Conservation (phyloP, 805 yeast genomes). For the Sungouiella blattae region DNA sequence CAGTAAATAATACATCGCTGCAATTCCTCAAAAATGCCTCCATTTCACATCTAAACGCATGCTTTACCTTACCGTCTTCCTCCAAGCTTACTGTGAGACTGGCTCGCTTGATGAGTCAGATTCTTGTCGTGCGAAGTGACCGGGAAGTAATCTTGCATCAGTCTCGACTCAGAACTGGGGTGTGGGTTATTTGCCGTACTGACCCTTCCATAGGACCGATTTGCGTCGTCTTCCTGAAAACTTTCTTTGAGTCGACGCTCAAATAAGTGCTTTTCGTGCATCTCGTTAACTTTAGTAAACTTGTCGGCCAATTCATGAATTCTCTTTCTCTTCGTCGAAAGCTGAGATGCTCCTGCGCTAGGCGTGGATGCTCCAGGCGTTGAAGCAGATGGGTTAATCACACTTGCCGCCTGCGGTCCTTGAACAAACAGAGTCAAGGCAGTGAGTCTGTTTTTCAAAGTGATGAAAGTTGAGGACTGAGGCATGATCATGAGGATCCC, state of each 20-base stretch:
- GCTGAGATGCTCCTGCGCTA: slow-evolving; percentile 17
- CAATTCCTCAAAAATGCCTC: too few relatives aligned
- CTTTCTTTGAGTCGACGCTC: slow-evolving; percentile 4
- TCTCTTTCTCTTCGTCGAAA: slow-evolving; percentile 36
- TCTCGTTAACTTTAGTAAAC: slow-evolving; percentile 34
- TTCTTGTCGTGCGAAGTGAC: slow-evolving; percentile 10
- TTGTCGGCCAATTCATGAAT: slow-evolving; percentile 41
- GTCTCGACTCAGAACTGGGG: slow-evolving; percentile 16
- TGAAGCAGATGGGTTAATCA: slow-evolving; percentile 16
- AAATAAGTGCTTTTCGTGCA: slow-evolving; percentile 19
- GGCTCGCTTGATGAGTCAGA: too few relatives aligned
- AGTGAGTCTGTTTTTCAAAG: slow-evolving; percentile 70
- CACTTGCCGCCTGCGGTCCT: slow-evolving; percentile 20
- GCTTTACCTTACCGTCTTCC: too few relatives aligned
- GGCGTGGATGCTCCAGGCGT: slow-evolving; percentile 18
- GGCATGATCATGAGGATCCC: slow-evolving; percentile 93
- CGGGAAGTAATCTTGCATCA: slow-evolving; percentile 17
- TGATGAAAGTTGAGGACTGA: slow-evolving; percentile 86
- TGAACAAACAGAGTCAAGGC: slow-evolving; percentile 39
- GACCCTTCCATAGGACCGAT: not conserved
- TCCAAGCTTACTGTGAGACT: too few relatives aligned
- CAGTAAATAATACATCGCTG: too few relatives aligned
- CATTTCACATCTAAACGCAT: too few relatives aligned
- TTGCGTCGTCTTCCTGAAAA: not conserved
- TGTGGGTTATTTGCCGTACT: not conserved